Percentiles rank a stretch among this genome's conserved stretches.
phyloP scores from a whole-genome alignment of 2,329 filamentous ascomycete species.

The Trichocomaceae sp. region DNA sequence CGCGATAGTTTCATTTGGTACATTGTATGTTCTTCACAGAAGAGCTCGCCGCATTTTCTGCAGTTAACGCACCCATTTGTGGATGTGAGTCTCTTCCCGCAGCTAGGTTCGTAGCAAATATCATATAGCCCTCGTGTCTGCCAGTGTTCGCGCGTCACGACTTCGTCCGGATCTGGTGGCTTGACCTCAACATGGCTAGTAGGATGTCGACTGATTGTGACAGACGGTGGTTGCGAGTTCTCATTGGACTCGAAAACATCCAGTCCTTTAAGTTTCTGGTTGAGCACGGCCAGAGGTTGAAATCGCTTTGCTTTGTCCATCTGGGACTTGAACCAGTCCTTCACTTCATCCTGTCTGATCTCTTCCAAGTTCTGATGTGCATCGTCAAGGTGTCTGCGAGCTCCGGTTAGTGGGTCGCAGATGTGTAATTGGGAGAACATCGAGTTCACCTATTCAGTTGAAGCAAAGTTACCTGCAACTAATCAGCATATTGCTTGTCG shows the following conservation, averaged over 20 bases:
- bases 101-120: constrained; percentile 78
- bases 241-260: constrained; percentile 94
- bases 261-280: constrained; percentile 86
- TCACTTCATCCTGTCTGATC: constrained; percentile 85
- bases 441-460: constrained; percentile 69
- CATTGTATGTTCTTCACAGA: constrained; percentile 98
- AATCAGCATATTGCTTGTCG: constrained; percentile 14
- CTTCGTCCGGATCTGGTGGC: constrained; percentile 71
- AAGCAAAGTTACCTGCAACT: constrained; percentile 70
- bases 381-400: constrained; percentile 69
- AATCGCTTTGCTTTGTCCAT: constrained; percentile 90
- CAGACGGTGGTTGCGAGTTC: constrained; percentile 42
- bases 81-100: constrained; percentile 69
- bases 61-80: constrained; percentile 86
- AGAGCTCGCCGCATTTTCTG: constrained; percentile 82
- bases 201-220: constrained; percentile 29
- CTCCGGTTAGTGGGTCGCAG: constrained; percentile 19
- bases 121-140: constrained; percentile 69
- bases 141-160: constrained; percentile 86
- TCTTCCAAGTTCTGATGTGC: constrained; percentile 83
- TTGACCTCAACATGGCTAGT: constrained; percentile 28
- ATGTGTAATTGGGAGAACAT: neutral
- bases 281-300: constrained; percentile 82
- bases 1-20: constrained; percentile 97
- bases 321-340: constrained; percentile 94